Evolutionary conservation across 805 yeast genomes (phyloP).

Genomic region (Yarrowia hollandica): DNA sequence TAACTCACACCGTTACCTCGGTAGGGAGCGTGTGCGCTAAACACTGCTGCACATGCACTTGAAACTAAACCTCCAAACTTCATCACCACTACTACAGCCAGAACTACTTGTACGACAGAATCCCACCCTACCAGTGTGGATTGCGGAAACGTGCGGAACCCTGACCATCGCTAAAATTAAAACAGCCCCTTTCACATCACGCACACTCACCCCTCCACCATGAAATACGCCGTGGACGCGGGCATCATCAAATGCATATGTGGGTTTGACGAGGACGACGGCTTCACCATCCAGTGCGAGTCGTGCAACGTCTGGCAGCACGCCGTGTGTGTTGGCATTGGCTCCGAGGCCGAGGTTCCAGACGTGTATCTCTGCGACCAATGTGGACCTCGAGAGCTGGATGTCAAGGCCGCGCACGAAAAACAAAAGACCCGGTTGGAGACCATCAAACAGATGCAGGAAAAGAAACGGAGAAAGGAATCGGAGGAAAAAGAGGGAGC

Average conservation of each 20-base stretch:
- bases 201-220: not conserved
- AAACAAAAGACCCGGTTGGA: slow-evolving; percentile 42
- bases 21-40: too few species aligned
- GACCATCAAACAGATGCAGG: slow-evolving; percentile 15
- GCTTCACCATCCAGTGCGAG: slow-evolving; percentile 93
- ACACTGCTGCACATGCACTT: slow-evolving; percentile 1
- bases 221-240: slow-evolving; percentile 49
- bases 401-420: slow-evolving; percentile 47
- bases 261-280: slow-evolving; percentile 86
- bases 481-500: slow-evolving; percentile 20
- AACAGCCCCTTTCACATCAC: not conserved
- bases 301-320: slow-evolving; percentile 93
- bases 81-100: not conserved
- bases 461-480: slow-evolving; percentile 19
- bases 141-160: too few species aligned
- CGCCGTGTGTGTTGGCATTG: slow-evolving; percentile 82
- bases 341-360: slow-evolving; percentile 71
- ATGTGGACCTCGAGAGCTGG: slow-evolving; percentile 58
- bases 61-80: slow-evolving; percentile 12
- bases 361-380: slow-evolving; percentile 77
- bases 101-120: not conserved
- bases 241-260: slow-evolving; percentile 90
- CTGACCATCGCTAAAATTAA: not conserved
- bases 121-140: not conserved
- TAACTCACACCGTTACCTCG: too few species aligned